A percentile compares a stretch with the other conserved stretches of the same genome.
Conservation (phyloP, 2,329 filamentous ascomycete genomes). For the Rutstroemia sp. region DNA sequence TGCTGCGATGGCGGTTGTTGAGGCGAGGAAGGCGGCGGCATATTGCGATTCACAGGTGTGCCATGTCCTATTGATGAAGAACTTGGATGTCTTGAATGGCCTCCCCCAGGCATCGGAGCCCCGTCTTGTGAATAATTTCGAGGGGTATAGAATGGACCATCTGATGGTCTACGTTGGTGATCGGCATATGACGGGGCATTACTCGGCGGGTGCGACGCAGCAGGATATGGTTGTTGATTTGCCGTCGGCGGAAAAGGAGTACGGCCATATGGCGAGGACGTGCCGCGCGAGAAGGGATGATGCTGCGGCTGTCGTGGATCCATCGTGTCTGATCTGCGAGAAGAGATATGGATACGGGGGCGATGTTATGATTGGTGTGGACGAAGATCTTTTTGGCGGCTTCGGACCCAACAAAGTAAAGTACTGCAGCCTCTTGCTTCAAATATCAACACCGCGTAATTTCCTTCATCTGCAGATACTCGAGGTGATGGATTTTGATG, state of each 20-base stretch:
- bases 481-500: too few species aligned
- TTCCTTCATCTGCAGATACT: too few species aligned
- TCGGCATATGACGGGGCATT: conserved; percentile 24
- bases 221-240: conserved; percentile 23
- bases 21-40: conserved; percentile 45
- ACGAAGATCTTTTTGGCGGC: too few species aligned
- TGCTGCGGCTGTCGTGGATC: conserved; percentile 28
- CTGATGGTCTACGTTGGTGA: conserved; percentile 30
- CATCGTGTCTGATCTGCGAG: conserved; percentile 21
- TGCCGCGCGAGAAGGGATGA: conserved; percentile 27
- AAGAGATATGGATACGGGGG: too few species aligned
- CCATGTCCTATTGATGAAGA: conserved; percentile 28
- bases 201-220: conserved; percentile 26
- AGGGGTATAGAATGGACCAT: conserved; percentile 25
- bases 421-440: too few species aligned
- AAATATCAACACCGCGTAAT: too few species aligned
- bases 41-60: conserved; percentile 28
- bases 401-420: too few species aligned
- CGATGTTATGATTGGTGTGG: too few species aligned
- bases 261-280: conserved; percentile 28
- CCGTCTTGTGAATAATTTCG: conserved; percentile 27
- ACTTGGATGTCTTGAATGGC: conserved; percentile 29
- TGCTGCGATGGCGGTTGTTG: conserved; percentile 33
- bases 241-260: conserved; percentile 25
- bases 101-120: conserved; percentile 21